Evolutionary conservation across 345 rosid species (phyloP), one percentile per base, ranked within the genome.

Genomic region (Triadica sebifera): DNA sequence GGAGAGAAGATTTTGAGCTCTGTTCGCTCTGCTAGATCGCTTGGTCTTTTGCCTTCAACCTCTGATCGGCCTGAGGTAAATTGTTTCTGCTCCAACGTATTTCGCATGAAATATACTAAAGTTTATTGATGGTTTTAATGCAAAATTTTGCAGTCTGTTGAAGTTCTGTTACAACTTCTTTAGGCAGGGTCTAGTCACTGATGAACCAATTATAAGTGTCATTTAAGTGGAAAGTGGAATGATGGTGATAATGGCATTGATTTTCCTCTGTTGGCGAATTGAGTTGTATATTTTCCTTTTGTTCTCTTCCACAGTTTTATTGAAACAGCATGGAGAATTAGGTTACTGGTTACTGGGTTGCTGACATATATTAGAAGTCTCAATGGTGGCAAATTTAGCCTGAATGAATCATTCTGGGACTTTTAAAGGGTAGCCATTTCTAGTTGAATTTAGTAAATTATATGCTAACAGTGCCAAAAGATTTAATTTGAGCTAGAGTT

Each of bases 1-100:
- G 96, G 99, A 34, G 99, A 92, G 81, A 95, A 88, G 79, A 81
- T 95, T 71, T 85, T 95, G 39, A 95, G 95, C 78, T 95, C 99
- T 68, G 98, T 95, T 11, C 89, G 91, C 73, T 95, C 98, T 29
- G 99, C 97, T n/a, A 82, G 89, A 77, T 91, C 97, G 8, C 91
- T 95, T 67, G 98, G 96, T 38, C 89, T 93, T 65, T 79, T 95
- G 81, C 99, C 96, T 74, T 79, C 89, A 37, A 62, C 81, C 69
- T 79, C 95, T 12, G 96, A 93, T 87, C 97, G 98, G 4, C 98
- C 99, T 25, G 92, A 95, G 94, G 99, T 92, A 79, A 69, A 68
- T 49, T 64, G 11, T 8, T 43, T 12, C 12, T 45, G 34, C 7
- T 1, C 12, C 4, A 22, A 45, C 1, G 12, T 46, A 24, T 47